Evolutionary conservation across 2,329 filamentous ascomycete species (phyloP).

Genomic region (Mycosphaerella arachidis): DNA sequence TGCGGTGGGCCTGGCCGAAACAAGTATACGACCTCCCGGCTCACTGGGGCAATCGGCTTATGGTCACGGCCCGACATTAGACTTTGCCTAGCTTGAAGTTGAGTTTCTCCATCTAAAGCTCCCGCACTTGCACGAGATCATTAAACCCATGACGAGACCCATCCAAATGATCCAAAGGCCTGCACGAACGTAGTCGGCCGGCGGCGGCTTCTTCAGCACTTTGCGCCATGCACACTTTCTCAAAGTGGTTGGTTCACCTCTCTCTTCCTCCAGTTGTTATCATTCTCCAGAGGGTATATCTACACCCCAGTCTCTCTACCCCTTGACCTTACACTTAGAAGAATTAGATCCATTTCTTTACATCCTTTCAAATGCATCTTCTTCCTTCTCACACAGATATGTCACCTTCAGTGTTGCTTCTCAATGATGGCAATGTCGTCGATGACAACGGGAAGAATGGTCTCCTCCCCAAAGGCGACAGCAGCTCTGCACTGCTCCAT

Average conservation of each 20-base stretch:
- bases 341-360: background rate
- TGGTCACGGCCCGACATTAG: background rate
- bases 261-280: background rate
- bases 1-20: background rate
- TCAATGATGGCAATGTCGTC: conserved; percentile 26
- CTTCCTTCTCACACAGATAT: conserved; percentile 7
- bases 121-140: background rate
- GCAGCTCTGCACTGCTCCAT: conserved; percentile 43
- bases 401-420: conserved; percentile 17
- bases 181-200: background rate
- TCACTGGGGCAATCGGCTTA: background rate
- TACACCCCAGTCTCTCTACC: background rate
- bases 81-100: background rate
- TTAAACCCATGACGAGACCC: conserved; percentile 1
- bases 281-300: background rate
- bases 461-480: conserved; percentile 1
- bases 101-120: background rate
- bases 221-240: background rate
- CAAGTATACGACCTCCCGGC: background rate
- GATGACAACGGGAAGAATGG: conserved; percentile 5
- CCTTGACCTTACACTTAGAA: background rate
- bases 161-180: background rate
- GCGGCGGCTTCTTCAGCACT: background rate
- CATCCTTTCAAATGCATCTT: background rate
- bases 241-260: background rate